Percentiles rank a stretch among this genome's conserved stretches.
Conservation (phyloP, 495 filamentous ascomycete species). For the Tricharina praecox region DNA sequence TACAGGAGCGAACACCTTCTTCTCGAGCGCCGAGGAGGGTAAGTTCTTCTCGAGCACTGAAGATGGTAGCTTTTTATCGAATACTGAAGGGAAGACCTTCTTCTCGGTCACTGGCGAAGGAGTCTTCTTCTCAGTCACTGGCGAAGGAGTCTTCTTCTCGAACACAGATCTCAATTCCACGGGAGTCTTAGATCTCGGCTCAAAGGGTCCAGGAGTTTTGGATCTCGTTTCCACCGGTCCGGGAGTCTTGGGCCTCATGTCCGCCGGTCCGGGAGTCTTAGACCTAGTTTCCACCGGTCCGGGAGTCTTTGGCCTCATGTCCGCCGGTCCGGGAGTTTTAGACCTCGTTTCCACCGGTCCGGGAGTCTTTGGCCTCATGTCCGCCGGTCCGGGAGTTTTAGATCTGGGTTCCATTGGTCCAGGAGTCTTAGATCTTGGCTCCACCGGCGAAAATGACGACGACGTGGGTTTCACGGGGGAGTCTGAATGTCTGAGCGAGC, state of each 20-base stretch:
- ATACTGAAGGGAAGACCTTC: background rate
- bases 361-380: too few relatives aligned
- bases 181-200: background rate
- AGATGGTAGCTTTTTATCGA: conserved; percentile 26
- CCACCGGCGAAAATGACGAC: conserved; percentile 14
- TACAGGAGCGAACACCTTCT: conserved; percentile 10
- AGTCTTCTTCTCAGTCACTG: background rate
- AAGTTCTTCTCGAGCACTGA: background rate
- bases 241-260: too few relatives aligned
- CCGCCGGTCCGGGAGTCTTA: too few relatives aligned
- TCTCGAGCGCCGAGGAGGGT: background rate
- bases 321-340: too few relatives aligned
- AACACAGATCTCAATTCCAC: background rate
- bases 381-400: too few relatives aligned
- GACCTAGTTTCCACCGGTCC: too few relatives aligned
- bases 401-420: too few relatives aligned
- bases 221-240: too few relatives aligned
- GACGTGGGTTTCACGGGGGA: conserved; percentile 15
- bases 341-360: too few relatives aligned
- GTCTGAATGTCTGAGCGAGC: conserved; percentile 19
- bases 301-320: too few relatives aligned
- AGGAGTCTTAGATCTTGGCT: background rate
- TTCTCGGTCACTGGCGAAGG: background rate
- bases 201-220: background rate
- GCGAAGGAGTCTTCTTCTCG: background rate